Conservation (phyloP, 2,329 filamentous ascomycete species). For the Botrytis aclada region DNA sequence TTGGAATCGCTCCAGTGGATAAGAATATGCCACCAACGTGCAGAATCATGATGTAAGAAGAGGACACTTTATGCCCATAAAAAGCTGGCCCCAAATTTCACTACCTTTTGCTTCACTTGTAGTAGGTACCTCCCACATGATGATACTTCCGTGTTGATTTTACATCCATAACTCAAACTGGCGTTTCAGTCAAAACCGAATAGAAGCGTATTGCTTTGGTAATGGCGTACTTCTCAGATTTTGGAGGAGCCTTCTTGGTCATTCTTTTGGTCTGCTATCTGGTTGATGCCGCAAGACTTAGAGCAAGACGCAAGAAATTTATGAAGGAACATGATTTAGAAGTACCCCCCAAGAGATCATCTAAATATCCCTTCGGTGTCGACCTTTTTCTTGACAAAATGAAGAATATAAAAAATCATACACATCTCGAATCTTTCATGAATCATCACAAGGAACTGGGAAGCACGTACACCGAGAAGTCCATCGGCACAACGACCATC, state of each 20-base stretch:
- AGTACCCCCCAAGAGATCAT: slow-evolving; percentile 44
- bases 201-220: not conserved
- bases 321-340: slow-evolving; percentile 43
- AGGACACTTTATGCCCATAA: not conserved
- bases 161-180: not conserved
- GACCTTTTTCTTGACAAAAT: slow-evolving; percentile 45
- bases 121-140: not conserved
- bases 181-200: not conserved
- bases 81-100: not conserved
- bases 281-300: not conserved
- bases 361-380: slow-evolving; percentile 50
- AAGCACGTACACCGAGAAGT: not conserved
- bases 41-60: not conserved
- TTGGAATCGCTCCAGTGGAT: not conserved
- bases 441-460: not conserved
- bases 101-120: not conserved
- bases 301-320: not conserved
- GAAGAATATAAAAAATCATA: slow-evolving; percentile 37
- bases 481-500: slow-evolving; percentile 38
- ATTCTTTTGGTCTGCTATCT: not conserved
- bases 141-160: not conserved
- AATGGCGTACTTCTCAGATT: not conserved
- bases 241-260: too few species aligned
- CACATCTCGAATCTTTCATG: not conserved
- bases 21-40: not conserved